Percentiles rank a stretch among this genome's conserved stretches.
Conservation (phyloP, 768 basidiomycete genomes). For the Panellus pusillus region DNA sequence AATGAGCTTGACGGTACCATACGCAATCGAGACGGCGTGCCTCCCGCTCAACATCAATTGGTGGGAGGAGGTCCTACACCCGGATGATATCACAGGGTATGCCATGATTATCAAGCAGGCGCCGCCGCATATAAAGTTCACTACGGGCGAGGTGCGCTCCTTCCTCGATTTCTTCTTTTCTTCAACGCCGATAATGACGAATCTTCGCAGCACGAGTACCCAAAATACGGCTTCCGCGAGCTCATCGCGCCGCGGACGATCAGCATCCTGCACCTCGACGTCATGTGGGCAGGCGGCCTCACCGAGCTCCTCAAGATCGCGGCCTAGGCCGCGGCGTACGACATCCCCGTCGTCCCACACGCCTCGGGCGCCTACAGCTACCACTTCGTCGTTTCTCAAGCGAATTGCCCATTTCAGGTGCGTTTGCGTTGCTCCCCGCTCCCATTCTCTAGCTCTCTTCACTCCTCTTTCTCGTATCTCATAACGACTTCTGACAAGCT, state of each 20-base stretch:
- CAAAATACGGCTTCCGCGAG: slow-evolving; percentile 33
- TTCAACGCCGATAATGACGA: not conserved
- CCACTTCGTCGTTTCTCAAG: slow-evolving; percentile 45
- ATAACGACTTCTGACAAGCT: not conserved
- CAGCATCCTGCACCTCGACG: slow-evolving; percentile 31
- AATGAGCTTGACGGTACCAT: slow-evolving; percentile 32
- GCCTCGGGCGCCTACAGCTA: too few relatives aligned
- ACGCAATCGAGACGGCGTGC: slow-evolving; percentile 31
- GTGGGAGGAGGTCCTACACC: too few relatives aligned
- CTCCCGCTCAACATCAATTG: slow-evolving; percentile 30
- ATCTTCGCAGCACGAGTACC: slow-evolving; percentile 23
- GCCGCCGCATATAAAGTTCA: slow-evolving; percentile 31
- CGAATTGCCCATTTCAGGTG: slow-evolving; percentile 28
- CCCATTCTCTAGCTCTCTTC: not conserved
- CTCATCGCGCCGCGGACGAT: slow-evolving; percentile 30
- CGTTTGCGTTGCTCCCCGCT: too few relatives aligned
- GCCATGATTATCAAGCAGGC: slow-evolving; percentile 30
- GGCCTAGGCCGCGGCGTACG: slow-evolving; percentile 42
- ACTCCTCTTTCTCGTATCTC: not conserved
- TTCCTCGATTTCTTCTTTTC: not conserved
- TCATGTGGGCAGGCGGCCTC: too few relatives aligned
- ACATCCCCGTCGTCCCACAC: too few relatives aligned
- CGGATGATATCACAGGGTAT: slow-evolving; percentile 29
- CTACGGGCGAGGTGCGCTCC: slow-evolving; percentile 30
- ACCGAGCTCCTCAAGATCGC: slow-evolving; percentile 34